Conservation (phyloP, 148 eudicot genomes). For the Rhododendron williamsianum region DNA sequence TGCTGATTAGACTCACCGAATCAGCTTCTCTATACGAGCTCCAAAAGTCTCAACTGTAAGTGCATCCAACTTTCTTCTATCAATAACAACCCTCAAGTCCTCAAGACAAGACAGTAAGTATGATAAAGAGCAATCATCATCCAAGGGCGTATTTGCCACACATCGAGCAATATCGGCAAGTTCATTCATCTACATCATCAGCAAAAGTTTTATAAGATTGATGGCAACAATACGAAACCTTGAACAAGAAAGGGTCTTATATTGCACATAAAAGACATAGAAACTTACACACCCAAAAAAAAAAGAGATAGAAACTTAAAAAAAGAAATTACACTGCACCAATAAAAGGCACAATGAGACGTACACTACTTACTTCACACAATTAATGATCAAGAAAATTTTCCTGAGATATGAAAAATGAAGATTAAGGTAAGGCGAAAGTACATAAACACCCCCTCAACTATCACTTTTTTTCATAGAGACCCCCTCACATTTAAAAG, state of each 20-base stretch:
- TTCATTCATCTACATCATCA: constrained; percentile 75
- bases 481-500: no score
- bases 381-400: not conserved
- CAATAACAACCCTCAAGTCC: constrained; percentile 72
- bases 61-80: constrained; percentile 78
- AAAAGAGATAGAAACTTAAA: not conserved
- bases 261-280: not conserved
- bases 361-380: not conserved
- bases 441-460: no score
- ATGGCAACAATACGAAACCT: constrained; percentile 3
- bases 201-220: constrained; percentile 9
- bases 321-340: not conserved
- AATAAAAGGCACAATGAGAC: not conserved
- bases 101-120: constrained; percentile 86
- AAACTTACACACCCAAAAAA: not conserved
- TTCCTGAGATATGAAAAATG: not conserved
- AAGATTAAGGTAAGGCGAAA: not conserved
- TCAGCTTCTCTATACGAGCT: constrained; percentile 90
- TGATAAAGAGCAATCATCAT: constrained; percentile 70
- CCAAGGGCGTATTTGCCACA: constrained; percentile 72
- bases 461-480: no score
- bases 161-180: constrained; percentile 97
- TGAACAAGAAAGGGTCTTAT: not conserved
- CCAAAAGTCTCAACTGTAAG: constrained; percentile 97
- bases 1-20: constrained; percentile 45